phyloP scores from a whole-genome alignment of 2,329 filamentous ascomycete species.

The Cladorrhinum sp. region DNA sequence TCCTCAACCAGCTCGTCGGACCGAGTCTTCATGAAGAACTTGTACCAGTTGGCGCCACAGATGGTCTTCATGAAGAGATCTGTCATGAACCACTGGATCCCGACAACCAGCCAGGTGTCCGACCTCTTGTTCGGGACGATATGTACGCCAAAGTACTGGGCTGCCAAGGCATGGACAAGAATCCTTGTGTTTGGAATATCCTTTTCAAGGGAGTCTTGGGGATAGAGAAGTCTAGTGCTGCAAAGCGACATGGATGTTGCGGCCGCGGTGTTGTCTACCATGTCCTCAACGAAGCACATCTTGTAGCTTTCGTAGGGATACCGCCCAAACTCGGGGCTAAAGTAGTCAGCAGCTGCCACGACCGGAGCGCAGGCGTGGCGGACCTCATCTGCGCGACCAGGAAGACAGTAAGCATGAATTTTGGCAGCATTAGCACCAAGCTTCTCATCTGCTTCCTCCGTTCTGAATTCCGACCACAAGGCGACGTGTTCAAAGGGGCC shows the following conservation, averaged over 20 bases:
- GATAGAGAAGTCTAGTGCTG: constrained; percentile 81
- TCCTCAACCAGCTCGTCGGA: constrained; percentile 78
- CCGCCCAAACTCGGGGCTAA: constrained; percentile 81
- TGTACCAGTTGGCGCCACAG: constrained; percentile 91
- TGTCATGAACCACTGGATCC: constrained; percentile 91
- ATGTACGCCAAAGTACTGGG: constrained; percentile 92
- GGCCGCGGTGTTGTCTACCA: constrained; percentile 69
- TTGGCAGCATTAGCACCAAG: constrained; percentile 85
- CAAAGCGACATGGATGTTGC: constrained; percentile 83
- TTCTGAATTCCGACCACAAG: constrained; percentile 77
- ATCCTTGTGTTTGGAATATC: constrained; percentile 77
- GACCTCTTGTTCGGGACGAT: constrained; percentile 77
- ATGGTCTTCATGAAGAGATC: constrained; percentile 87
- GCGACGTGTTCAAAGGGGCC: constrained; percentile 95
- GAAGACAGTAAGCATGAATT: constrained; percentile 87
- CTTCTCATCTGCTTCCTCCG: constrained; percentile 87
- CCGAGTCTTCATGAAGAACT: constrained; percentile 82
- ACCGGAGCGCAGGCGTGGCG: constrained; percentile 83
- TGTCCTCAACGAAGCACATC: constrained; percentile 89
- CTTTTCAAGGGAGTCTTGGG: constrained; percentile 79
- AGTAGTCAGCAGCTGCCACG: constrained; percentile 83
- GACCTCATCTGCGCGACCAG: constrained; percentile 75
- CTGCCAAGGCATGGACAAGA: constrained; percentile 79
- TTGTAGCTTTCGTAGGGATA: constrained; percentile 94
- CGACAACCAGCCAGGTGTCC: constrained; percentile 87